Base-by-base conservation (phyloP, 768 basidiomycete species). In the Naganishia antarctica region DNA sequence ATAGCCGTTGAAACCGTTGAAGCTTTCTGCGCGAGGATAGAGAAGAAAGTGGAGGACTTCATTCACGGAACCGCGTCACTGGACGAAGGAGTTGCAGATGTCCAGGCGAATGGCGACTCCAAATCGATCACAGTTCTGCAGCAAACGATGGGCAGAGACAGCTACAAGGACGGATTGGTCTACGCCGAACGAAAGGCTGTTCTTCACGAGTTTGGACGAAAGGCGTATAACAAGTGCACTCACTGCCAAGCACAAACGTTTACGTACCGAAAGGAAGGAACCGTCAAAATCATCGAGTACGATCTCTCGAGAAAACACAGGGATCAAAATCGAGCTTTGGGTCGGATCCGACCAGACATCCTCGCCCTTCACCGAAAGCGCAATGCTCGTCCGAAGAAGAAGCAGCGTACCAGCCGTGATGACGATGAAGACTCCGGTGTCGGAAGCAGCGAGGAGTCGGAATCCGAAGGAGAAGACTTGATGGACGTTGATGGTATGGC, bases 221-320 rank as follows among this genome's bases (percentile, higher is more conserved):
- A 81, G 44, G 82, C 85, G 43, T 78, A 83, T 53, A 87, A 83
- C 71, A 89, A 84, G 71, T 99, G 96, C 70, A 76, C 78, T 3
- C 82, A 84, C 66, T 98, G 96, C 80, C 82, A 80, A 63, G 90
- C 87, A 91, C 92, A 74, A 79, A 86, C 83, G 2, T 92, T 90
- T 74, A 90, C 91, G 0, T 91, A 89, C 78, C 87, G 93, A 60
- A 97, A 91, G 77, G 96, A 99, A 73, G 91, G 90, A 0, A 82
- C 89, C 76, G 90, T 88, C 57, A 98, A 97, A 79, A 83, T 99
- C 61, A 87, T 98, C 73, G 92, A 98, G 79, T 90, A 90, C 73
- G 92, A 93, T 70, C 82, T 98, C 32, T 81, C 89, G 6, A 57
- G 76, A 1, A 94, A 91, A 77, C 86, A 91, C 75, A 91, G 89